Evolutionary conservation across 495 filamentous ascomycete species (phyloP), one percentile per base, ranked within the genome.

Genomic region (Penicillium manginii): DNA sequence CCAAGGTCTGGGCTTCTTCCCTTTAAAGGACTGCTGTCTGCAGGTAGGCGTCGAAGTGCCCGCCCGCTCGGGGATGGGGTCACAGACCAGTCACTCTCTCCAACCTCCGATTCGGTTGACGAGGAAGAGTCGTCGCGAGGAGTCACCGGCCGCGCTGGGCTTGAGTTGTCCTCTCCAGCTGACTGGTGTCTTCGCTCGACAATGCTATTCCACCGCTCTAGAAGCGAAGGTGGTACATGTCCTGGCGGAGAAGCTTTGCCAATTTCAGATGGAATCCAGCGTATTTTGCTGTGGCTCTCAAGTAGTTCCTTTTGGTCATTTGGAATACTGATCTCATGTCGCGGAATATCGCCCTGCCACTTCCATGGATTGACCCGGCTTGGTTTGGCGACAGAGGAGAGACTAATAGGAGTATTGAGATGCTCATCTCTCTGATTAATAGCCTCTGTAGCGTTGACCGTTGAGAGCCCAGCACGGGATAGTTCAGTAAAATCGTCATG

Each of bases 271-370:
- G 78, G 79, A 32, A 81, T 61, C 71, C 73, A 82, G 66, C 63
- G 77, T n/a, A 83, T 74, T 15, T 67, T 60, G 3, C 71, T 57
- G 2, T 72, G 65, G 15, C 15, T 43, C n/a, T 83, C 77, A 4
- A 96, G 67, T 17, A 92, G 67, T 18, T 74, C 63, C 49, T 73
- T 70, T 64, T 96, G 91, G 15, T 84, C 81, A 33, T 71, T 78
- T 6, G 84, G 82, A 46, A 92, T 84, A 32, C 58, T 73, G 23
- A 85, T 69, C 60, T 87, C 79, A 47, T 67, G 66, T 19, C 61
- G 67, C 21, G 71, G 69, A 46, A 87, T 78, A 39, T 55, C 55
- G 33, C 56, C 65, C 69, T 78, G 70, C 40, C 74, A 70, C 48
- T 69, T 43, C 78, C 76, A 79, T 6, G 72, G 69, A 53, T 75